Percentiles rank a stretch among this genome's conserved stretches.
These are phyloP conservation scores for Aspergillus cejpii DNA, from an alignment of 2,329 filamentous ascomycete genomes.

Conservation along the genomic window DNA sequence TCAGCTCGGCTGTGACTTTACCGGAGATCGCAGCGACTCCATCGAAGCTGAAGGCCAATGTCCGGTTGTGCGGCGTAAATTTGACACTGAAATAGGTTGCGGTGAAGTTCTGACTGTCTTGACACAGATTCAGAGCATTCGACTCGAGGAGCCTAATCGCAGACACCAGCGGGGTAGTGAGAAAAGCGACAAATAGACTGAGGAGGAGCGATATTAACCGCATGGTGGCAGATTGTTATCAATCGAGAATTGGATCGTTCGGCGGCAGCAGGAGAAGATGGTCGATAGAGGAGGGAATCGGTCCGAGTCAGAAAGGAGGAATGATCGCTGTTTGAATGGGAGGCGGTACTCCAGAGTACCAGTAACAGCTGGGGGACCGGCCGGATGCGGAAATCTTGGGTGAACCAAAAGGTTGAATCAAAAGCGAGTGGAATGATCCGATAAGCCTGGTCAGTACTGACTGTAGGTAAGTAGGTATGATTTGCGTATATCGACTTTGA, in stretches of 20 bases:
- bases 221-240: conserved; percentile 23
- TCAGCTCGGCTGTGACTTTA: conserved; percentile 69
- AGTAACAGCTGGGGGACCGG: conserved; percentile 29
- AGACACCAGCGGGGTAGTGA: conserved; percentile 46
- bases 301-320: conserved; percentile 3
- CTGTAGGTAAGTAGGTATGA: not conserved
- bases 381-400: conserved; percentile 32
- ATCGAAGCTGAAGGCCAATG: conserved; percentile 64
- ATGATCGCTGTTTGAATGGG: conserved; percentile 8
- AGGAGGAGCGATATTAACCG: conserved; percentile 30
- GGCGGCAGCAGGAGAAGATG: conserved; percentile 3
- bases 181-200: conserved; percentile 36
- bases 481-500: not conserved
- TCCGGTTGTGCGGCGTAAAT: conserved; percentile 58
- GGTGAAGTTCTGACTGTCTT: conserved; percentile 74
- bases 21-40: conserved; percentile 78
- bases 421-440: conserved; percentile 9
- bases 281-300: conserved; percentile 6
- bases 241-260: conserved; percentile 2
- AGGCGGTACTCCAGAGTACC: conserved; percentile 30
- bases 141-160: conserved; percentile 68
- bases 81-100: conserved; percentile 79
- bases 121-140: conserved; percentile 75
- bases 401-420: conserved; percentile 11
- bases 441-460: conserved; percentile 5